phyloP scores from a whole-genome alignment of 768 basidiomycete genomes.

The Daedaleopsis sinensis region DNA sequence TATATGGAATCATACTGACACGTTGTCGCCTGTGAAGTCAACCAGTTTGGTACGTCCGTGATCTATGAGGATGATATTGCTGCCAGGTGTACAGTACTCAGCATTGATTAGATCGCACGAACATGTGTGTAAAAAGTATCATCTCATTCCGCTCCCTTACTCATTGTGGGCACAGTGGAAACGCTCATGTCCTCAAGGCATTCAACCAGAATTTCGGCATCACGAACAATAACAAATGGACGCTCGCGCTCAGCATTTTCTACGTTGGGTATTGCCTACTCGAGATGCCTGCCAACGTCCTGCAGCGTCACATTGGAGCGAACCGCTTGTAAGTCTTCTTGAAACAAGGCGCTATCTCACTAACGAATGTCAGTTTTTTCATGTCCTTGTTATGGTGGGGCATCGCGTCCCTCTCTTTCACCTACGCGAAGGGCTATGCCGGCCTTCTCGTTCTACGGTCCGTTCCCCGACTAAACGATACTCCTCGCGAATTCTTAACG shows the following conservation, averaged over 20 bases:
- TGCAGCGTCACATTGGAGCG: slow-evolving; percentile 59
- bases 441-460: slow-evolving; percentile 52
- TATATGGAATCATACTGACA: not conserved
- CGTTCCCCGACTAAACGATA: not conserved
- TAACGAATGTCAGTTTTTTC: slow-evolving; percentile 46
- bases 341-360: not conserved
- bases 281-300: slow-evolving; percentile 62
- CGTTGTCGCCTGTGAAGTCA: slow-evolving; percentile 8
- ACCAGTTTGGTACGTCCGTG: slow-evolving; percentile 26
- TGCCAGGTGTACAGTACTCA: no score
- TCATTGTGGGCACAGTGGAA: slow-evolving; percentile 41
- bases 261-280: slow-evolving; percentile 63
- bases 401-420: slow-evolving; percentile 51
- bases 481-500: not conserved
- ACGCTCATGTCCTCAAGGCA: slow-evolving; percentile 52
- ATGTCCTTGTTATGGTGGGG: slow-evolving; percentile 57
- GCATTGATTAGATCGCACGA: slow-evolving; percentile 49
- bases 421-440: slow-evolving; percentile 57
- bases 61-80: no score
- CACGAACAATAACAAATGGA: slow-evolving; percentile 57
- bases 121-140: slow-evolving; percentile 42
- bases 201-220: slow-evolving; percentile 60
- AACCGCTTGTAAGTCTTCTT: slow-evolving; percentile 50
- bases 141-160: slow-evolving; percentile 5
- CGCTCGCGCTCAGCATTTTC: slow-evolving; percentile 58